phyloP scores from a whole-genome alignment of 2,329 filamentous ascomycete genomes.

The Cladosporium austrohemisphaericum region DNA sequence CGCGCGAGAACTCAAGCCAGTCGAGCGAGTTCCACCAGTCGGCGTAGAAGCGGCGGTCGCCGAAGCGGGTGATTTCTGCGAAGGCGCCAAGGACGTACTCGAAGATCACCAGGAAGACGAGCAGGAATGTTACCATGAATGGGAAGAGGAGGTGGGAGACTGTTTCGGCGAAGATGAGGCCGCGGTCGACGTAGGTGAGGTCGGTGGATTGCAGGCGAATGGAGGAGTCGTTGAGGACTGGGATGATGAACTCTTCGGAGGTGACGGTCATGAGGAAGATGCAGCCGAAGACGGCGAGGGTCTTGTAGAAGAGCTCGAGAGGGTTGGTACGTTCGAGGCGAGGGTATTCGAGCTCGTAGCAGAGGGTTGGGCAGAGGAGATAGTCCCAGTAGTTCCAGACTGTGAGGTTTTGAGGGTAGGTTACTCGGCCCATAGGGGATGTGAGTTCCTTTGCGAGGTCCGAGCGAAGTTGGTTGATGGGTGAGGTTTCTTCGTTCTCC shows the following conservation, averaged over 20 bases:
- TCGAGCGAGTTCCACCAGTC: constrained; percentile 72
- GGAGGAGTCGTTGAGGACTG: constrained; percentile 75
- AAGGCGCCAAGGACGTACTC: constrained; percentile 94
- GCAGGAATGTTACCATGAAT: constrained; percentile 92
- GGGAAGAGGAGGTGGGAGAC: constrained; percentile 91
- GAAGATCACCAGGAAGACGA: constrained; percentile 97
- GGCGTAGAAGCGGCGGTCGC: constrained; percentile 87
- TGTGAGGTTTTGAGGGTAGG: constrained; percentile 86
- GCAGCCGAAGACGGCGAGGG: constrained; percentile 86
- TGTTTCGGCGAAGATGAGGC: constrained; percentile 80
- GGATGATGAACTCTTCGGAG: constrained; percentile 92
- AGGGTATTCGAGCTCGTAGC: constrained; percentile 96
- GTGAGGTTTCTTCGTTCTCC: constrained; percentile 29
- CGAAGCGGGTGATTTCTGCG: constrained; percentile 80
- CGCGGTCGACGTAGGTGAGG: constrained; percentile 57
- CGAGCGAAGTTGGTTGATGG: constrained; percentile 67
- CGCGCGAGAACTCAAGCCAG: constrained; percentile 92
- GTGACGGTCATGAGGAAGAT: constrained; percentile 91
- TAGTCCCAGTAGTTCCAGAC: constrained; percentile 80
- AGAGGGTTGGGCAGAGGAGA: constrained; percentile 87
- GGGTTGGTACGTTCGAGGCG: constrained; percentile 72
- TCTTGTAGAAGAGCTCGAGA: constrained; percentile 78
- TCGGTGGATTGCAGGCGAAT: constrained; percentile 46
- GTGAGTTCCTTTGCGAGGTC: constrained; percentile 87
- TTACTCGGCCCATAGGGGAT: constrained; percentile 82